Percentiles rank a stretch among this genome's conserved stretches.
phyloP scores from a whole-genome alignment of 2,329 filamentous ascomycete genomes.

The Volutella citrinella region DNA sequence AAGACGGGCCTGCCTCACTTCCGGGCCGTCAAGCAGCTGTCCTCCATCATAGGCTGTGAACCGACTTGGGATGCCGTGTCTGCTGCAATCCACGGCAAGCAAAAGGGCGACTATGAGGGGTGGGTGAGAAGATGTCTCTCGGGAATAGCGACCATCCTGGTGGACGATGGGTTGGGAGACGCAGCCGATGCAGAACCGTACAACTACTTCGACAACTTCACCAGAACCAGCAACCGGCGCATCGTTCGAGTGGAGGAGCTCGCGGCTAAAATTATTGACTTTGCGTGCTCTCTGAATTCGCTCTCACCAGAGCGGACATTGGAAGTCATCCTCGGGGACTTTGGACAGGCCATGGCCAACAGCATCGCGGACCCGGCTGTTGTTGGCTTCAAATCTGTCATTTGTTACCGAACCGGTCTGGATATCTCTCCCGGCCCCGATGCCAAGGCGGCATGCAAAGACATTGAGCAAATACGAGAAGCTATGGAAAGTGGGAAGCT shows the following conservation, averaged over 20 bases:
- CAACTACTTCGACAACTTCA: constrained; percentile 64
- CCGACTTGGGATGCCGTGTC: constrained; percentile 58
- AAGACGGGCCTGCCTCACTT: constrained; percentile 64
- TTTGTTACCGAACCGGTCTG: constrained; percentile 78
- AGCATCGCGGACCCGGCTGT: constrained; percentile 64
- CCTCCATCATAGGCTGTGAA: constrained; percentile 60
- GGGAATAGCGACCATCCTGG: constrained; percentile 69
- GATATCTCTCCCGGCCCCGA: constrained; percentile 49
- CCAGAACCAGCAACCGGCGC: constrained; percentile 61
- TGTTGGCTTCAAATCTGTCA: constrained; percentile 77
- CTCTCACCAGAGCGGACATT: constrained; percentile 22
- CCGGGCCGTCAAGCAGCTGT: constrained; percentile 66
- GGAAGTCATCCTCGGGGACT: constrained; percentile 31
- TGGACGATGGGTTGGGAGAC: constrained; percentile 72
- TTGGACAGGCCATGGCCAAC: constrained; percentile 46
- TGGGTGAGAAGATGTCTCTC: constrained; percentile 64
- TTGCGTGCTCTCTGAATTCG: constrained; percentile 34
- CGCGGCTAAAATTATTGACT: constrained; percentile 59
- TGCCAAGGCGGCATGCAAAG: constrained; percentile 37
- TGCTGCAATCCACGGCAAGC: constrained; percentile 40
- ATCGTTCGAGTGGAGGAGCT: constrained; percentile 77
- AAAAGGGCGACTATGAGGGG: constrained; percentile 45
- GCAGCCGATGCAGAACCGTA: constrained; percentile 56
- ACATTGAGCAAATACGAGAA: constrained; percentile 36
- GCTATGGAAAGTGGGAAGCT: constrained; percentile 9